phyloP scores from a whole-genome alignment of 2,329 filamentous ascomycete genomes.

The Colletotrichum sp. region DNA sequence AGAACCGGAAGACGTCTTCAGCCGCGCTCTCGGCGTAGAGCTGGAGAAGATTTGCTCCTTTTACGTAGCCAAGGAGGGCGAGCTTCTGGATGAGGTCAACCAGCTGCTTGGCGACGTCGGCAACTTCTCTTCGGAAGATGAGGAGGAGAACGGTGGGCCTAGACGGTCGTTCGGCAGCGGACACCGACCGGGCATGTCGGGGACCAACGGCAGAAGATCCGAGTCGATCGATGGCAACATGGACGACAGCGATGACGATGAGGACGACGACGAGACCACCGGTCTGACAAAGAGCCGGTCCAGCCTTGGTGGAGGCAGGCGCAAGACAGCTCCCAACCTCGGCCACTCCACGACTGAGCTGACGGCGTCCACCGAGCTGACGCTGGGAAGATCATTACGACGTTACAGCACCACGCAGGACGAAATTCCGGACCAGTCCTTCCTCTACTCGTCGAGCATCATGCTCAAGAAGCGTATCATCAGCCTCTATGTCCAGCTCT shows the following conservation, averaged over 20 bases:
- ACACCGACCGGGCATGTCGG: conserved; percentile 29
- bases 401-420: conserved; percentile 75
- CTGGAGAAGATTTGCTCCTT: conserved; percentile 94
- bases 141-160: conserved; percentile 22
- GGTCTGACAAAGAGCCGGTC: conserved; percentile 53
- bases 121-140: conserved; percentile 61
- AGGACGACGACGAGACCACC: conserved; percentile 67
- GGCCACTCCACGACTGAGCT: conserved; percentile 58
- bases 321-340: conserved; percentile 40
- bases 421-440: conserved; percentile 78
- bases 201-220: conserved; percentile 43
- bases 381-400: conserved; percentile 52
- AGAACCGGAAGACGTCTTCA: conserved; percentile 84
- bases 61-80: conserved; percentile 86
- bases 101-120: conserved; percentile 78
- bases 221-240: conserved; percentile 60
- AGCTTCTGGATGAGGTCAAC: conserved; percentile 82
- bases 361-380: conserved; percentile 66
- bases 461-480: conserved; percentile 93
- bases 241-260: conserved; percentile 70
- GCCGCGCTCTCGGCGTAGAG: conserved; percentile 82
- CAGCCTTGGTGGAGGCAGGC: conserved; percentile 40
- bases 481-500: conserved; percentile 87
- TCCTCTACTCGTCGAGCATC: conserved; percentile 71
- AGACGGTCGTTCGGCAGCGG: conserved; percentile 24